phyloP scores from a whole-genome alignment of 2,329 filamentous ascomycete genomes.

The Alternaria postmessia region DNA sequence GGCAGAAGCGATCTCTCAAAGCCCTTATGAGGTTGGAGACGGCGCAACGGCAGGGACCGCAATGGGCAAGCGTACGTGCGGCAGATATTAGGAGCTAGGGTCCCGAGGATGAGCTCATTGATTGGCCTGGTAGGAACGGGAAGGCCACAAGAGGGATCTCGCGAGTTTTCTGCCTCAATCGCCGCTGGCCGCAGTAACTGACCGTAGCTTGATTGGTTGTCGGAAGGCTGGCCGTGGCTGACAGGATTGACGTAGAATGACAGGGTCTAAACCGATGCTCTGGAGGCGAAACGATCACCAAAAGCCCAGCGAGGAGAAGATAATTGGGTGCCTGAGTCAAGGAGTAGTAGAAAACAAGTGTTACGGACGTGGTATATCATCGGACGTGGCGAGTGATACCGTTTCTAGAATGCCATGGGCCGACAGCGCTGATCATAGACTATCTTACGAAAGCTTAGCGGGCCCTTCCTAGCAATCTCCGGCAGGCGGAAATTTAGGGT shows the following conservation, averaged over 20 bases:
- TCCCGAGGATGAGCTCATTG: constrained; percentile 32
- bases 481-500: constrained; percentile 13
- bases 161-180: constrained; percentile 46
- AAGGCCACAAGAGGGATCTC: constrained; percentile 43
- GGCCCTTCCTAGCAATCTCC: constrained; percentile 27
- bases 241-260: constrained; percentile 41
- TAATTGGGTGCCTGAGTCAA: constrained; percentile 28
- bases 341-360: constrained; percentile 28
- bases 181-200: constrained; percentile 35
- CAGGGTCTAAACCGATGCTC: constrained; percentile 41
- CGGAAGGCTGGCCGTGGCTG: constrained; percentile 37
- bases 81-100: constrained; percentile 33
- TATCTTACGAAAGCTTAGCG: constrained; percentile 42
- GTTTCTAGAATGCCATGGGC: constrained; percentile 48
- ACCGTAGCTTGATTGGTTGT: constrained; percentile 39
- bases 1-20: constrained; percentile 36
- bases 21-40: constrained; percentile 45
- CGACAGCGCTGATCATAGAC: constrained; percentile 43
- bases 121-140: constrained; percentile 34
- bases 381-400: constrained; percentile 46
- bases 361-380: constrained; percentile 33
- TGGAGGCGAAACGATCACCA: constrained; percentile 50
- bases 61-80: constrained; percentile 37
- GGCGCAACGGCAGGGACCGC: constrained; percentile 40
- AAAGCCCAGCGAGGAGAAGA: constrained; percentile 17